These are phyloP conservation scores for Avena eriantha DNA, from an alignment of 176 grass and related monocot genomes.

Conservation along the genomic window DNA sequence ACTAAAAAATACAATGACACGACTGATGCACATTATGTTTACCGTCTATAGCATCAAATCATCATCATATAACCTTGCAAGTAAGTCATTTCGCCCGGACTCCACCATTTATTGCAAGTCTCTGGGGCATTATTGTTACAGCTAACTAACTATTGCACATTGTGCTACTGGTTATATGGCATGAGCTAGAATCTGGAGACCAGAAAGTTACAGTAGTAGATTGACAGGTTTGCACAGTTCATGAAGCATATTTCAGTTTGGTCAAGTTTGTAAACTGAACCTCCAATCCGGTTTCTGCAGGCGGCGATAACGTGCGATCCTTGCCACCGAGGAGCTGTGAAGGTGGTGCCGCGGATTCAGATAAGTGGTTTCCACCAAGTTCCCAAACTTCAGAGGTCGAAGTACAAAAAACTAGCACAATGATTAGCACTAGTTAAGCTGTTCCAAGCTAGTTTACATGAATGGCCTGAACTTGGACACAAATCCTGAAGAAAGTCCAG, in stretches of 20 bases:
- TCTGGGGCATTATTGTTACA: background rate
- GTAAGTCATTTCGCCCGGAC: too few relatives aligned
- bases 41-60: too few relatives aligned
- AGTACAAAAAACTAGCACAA: background rate
- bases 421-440: background rate
- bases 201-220: background rate
- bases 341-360: background rate
- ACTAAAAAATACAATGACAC: too few relatives aligned
- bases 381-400: background rate
- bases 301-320: background rate
- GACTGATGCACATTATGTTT: too few relatives aligned
- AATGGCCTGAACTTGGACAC: slow-evolving; percentile 38
- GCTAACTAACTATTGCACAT: too few relatives aligned
- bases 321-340: background rate
- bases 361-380: background rate
- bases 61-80: too few relatives aligned
- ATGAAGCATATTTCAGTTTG: slow-evolving; percentile 8
- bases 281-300: background rate
- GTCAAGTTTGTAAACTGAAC: background rate
- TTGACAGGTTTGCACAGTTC: background rate
- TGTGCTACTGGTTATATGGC: too few relatives aligned
- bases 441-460: background rate
- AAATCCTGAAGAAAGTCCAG: slow-evolving; percentile 22
- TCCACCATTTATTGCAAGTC: too few relatives aligned
- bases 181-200: too few relatives aligned